These are phyloP conservation scores for Aureococcus anophagefferens DNA, from an alignment of 108 stramenopile genomes.

Conservation along the genomic window DNA sequence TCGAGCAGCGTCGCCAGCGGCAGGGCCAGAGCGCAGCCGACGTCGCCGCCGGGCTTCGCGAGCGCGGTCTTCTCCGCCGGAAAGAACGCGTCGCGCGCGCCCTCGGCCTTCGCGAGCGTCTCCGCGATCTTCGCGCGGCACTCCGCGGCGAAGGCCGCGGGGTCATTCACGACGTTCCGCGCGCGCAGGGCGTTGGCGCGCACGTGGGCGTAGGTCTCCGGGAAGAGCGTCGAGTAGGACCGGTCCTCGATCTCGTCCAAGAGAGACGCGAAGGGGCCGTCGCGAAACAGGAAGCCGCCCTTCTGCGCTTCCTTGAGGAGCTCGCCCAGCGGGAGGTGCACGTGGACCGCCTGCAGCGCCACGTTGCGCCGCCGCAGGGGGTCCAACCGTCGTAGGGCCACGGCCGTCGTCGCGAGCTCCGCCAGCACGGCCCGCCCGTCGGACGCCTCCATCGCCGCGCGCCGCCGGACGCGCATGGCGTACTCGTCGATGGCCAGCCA, in stretches of 20 bases:
- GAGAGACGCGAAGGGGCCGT: background rate
- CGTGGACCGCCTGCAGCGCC: background rate
- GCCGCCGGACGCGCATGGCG: too few species aligned
- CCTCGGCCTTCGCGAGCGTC: background rate
- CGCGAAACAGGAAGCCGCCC: background rate
- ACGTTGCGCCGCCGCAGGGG: background rate
- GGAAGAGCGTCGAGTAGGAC: background rate
- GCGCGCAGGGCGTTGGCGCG: background rate
- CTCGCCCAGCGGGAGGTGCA: background rate
- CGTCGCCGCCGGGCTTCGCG: background rate
- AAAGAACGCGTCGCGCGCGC: background rate
- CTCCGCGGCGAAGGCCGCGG: background rate
- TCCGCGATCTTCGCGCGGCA: background rate
- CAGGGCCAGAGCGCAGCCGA: background rate
- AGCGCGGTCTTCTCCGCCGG: background rate
- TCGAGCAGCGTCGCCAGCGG: background rate
- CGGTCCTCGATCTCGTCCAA: background rate
- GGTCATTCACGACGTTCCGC: background rate
- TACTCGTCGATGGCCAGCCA: background rate
- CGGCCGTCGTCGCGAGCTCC: too few species aligned
- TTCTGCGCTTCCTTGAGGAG: background rate
- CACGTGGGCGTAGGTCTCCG: background rate
- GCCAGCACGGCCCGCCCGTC: too few species aligned
- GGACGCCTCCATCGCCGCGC: too few species aligned
- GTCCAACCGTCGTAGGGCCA: too few species aligned